Conservation (phyloP, 257 asterid species). For the Penstemon barbatus region DNA sequence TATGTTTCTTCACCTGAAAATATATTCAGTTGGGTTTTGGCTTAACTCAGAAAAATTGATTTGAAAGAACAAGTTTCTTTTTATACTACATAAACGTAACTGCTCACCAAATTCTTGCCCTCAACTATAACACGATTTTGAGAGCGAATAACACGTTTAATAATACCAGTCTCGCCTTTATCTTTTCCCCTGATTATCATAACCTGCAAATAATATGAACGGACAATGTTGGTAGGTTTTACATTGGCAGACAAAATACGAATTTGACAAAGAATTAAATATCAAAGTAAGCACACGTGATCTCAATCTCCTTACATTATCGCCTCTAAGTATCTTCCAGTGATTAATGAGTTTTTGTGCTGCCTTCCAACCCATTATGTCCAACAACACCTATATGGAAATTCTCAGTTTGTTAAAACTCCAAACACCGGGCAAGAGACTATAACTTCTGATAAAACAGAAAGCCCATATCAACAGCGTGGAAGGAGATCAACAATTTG, state of each 20-base stretch:
- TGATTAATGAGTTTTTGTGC: conserved; percentile 86
- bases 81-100: background rate
- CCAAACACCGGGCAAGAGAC: too few relatives aligned
- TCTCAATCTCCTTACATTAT: conserved; percentile 59
- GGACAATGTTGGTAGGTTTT: background rate
- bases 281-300: background rate
- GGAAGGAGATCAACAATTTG: too few relatives aligned
- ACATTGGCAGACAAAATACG: background rate
- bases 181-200: conserved; percentile 93
- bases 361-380: conserved; percentile 88
- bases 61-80: background rate
- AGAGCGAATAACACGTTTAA: conserved; percentile 82
- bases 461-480: too few relatives aligned
- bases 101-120: conserved; percentile 87
- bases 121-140: conserved; percentile 92
- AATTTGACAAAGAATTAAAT: background rate
- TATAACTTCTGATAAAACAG: too few relatives aligned
- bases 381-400: too few relatives aligned
- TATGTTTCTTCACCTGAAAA: conserved; percentile 89
- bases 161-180: conserved; percentile 82
- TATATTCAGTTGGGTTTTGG: conserved; percentile 5
- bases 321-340: conserved; percentile 94
- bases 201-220: conserved; percentile 48
- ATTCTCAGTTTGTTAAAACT: too few relatives aligned
- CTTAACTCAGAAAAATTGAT: conserved; percentile 1